phyloP scores from a whole-genome alignment of 140 eudicot species.

The Cichorium intybus region DNA sequence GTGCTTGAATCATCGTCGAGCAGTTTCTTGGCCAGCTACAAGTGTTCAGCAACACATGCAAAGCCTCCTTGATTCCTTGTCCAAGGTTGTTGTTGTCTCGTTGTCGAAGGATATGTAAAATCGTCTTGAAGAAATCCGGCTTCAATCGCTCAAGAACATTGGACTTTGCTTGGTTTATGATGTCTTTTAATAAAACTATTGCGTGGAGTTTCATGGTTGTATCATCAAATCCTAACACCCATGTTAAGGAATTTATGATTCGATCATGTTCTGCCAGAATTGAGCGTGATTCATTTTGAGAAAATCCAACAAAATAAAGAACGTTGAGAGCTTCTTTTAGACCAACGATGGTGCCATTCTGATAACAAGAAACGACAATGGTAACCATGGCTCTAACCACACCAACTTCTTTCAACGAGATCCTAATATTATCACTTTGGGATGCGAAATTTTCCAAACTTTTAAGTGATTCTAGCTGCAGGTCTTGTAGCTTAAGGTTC shows the following conservation, averaged over 20 bases:
- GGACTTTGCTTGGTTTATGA: slow-evolving; percentile 33
- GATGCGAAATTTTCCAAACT: slow-evolving; percentile 18
- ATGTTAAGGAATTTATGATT: slow-evolving; percentile 36
- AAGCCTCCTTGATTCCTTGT: slow-evolving; percentile 28
- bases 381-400: slow-evolving; percentile 32
- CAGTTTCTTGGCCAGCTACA: slow-evolving; percentile 55
- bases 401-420: slow-evolving; percentile 29
- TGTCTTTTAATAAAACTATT: slow-evolving; percentile 27
- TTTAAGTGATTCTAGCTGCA: slow-evolving; percentile 24
- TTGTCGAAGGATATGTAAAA: slow-evolving; percentile 19
- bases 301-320: slow-evolving; percentile 27
- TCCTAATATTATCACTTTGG: slow-evolving; percentile 15
- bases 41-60: slow-evolving; percentile 41
- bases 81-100: not conserved
- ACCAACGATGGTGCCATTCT: slow-evolving; percentile 8
- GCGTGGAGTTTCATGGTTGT: slow-evolving; percentile 36
- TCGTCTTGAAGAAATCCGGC: slow-evolving; percentile 37
- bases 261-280: slow-evolving; percentile 25
- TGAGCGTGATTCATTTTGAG: slow-evolving; percentile 9
- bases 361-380: slow-evolving; percentile 29
- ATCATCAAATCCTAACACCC: slow-evolving; percentile 43
- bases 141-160: slow-evolving; percentile 36
- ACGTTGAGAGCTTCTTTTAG: slow-evolving; percentile 34
- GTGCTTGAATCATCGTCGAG: slow-evolving; percentile 45
- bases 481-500: slow-evolving; percentile 19